phyloP scores from a whole-genome alignment of 192 early-diverging fungal genomes.

The Coemansia aciculifera region DNA sequence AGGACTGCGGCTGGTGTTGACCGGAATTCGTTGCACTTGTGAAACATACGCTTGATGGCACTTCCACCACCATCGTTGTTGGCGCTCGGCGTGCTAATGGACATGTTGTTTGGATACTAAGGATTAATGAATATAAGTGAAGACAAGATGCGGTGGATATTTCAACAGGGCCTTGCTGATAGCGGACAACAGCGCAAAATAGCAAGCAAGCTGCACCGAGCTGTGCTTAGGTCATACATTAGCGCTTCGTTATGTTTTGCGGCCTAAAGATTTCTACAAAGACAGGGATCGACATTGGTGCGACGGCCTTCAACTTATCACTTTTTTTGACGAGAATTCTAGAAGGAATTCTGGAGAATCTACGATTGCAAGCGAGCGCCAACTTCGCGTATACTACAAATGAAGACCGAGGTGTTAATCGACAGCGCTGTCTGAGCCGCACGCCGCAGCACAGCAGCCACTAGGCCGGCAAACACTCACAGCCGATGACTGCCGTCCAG shows the following conservation, averaged over 20 bases:
- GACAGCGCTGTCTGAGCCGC: not conserved
- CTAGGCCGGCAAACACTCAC: not conserved
- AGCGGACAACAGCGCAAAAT: not conserved
- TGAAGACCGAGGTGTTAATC: not conserved
- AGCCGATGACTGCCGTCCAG: not conserved
- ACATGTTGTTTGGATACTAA: not conserved
- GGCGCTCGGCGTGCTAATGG: not conserved
- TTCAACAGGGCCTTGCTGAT: not conserved
- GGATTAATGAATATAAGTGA: not conserved
- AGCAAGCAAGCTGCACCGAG: not conserved
- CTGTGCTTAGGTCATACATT: not conserved
- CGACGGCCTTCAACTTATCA: not conserved
- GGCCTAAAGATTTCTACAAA: not conserved
- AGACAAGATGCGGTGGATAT: not conserved
- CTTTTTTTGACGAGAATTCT: not conserved
- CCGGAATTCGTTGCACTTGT: slow-evolving; percentile 45
- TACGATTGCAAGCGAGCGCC: not conserved
- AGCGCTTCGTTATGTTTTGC: not conserved
- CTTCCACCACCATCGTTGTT: slow-evolving; percentile 16
- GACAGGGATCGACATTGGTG: not conserved
- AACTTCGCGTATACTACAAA: not conserved
- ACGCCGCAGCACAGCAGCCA: not conserved
- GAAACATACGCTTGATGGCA: slow-evolving; percentile 24
- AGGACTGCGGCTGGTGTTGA: slow-evolving; percentile 45
- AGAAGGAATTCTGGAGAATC: not conserved